These are phyloP conservation scores for Hypomontagnella monticulosa DNA, from an alignment of 495 filamentous ascomycete species.

Conservation along the genomic window DNA sequence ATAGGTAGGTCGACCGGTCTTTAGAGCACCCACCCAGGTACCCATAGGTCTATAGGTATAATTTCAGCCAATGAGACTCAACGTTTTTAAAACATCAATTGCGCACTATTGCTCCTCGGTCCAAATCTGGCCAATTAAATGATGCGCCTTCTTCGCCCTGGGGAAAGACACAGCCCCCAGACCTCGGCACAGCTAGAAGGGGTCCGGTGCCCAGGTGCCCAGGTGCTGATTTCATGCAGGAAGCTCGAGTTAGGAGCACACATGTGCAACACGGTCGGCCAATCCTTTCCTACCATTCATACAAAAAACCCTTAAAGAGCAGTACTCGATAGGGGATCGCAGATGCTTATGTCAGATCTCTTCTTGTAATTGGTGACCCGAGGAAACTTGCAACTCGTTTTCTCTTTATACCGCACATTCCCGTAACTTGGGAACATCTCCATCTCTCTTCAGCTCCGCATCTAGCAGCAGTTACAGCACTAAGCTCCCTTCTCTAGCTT, in stretches of 20 bases:
- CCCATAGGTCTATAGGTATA: neutral
- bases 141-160: neutral
- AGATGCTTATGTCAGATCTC: too few species aligned
- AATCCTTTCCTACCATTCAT: neutral
- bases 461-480: neutral
- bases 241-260: neutral
- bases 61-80: neutral
- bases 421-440: too few species aligned
- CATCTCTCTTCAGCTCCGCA: constrained; percentile 4
- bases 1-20: too few species aligned
- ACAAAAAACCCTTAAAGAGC: neutral
- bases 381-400: too few species aligned
- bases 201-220: neutral
- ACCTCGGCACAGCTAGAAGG: constrained; percentile 22
- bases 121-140: constrained; percentile 14
- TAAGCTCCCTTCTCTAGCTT: neutral
- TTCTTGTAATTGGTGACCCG: too few species aligned
- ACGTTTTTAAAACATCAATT: neutral
- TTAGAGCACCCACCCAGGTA: too few species aligned
- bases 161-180: neutral
- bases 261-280: constrained; percentile 15
- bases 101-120: constrained; percentile 16
- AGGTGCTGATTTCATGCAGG: constrained; percentile 16
- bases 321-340: neutral
- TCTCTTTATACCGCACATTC: too few species aligned